These are phyloP conservation scores for Colletotrichum lini DNA, from an alignment of 2,329 filamentous ascomycete genomes.

Conservation along the genomic window DNA sequence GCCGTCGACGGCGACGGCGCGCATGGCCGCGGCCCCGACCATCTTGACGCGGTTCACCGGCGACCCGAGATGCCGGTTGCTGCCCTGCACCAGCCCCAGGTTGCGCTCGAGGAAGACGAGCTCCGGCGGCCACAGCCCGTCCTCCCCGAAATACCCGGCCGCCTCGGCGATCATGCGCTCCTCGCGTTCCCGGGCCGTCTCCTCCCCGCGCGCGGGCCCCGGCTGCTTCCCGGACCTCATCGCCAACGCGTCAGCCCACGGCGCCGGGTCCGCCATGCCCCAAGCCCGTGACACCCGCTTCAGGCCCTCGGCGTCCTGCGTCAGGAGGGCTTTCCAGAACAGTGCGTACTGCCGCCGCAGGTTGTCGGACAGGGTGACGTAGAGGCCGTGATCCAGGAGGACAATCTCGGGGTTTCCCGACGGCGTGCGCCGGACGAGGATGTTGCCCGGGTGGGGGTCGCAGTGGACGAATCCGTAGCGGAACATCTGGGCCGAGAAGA, in stretches of 20 bases:
- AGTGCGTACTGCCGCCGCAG: slow-evolving; percentile 69
- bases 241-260: slow-evolving; percentile 76
- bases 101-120: slow-evolving; percentile 83
- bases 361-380: slow-evolving; percentile 74
- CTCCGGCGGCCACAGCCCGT: slow-evolving; percentile 79
- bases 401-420: slow-evolving; percentile 67
- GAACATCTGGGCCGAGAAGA: slow-evolving; percentile 81
- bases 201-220: slow-evolving; percentile 48
- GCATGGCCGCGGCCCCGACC: slow-evolving; percentile 56
- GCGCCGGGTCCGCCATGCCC: slow-evolving; percentile 76
- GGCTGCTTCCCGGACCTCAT: slow-evolving; percentile 72
- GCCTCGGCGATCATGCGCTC: slow-evolving; percentile 71
- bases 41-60: slow-evolving; percentile 82
- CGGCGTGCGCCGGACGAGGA: slow-evolving; percentile 75
- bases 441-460: slow-evolving; percentile 77
- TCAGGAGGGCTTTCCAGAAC: slow-evolving; percentile 77
- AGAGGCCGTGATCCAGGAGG: slow-evolving; percentile 79
- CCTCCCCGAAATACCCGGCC: slow-evolving; percentile 72
- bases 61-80: slow-evolving; percentile 80
- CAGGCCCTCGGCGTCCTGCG: slow-evolving; percentile 76
- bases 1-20: slow-evolving; percentile 5
- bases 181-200: slow-evolving; percentile 73
- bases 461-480: slow-evolving; percentile 79
- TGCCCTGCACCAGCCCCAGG: slow-evolving; percentile 80
- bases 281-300: slow-evolving; percentile 69